A percentile compares a stretch with the other conserved stretches of the same genome.
These are phyloP conservation scores for Kuraishia capsulata DNA, from an alignment of 805 yeast species.

Conservation along the genomic window DNA sequence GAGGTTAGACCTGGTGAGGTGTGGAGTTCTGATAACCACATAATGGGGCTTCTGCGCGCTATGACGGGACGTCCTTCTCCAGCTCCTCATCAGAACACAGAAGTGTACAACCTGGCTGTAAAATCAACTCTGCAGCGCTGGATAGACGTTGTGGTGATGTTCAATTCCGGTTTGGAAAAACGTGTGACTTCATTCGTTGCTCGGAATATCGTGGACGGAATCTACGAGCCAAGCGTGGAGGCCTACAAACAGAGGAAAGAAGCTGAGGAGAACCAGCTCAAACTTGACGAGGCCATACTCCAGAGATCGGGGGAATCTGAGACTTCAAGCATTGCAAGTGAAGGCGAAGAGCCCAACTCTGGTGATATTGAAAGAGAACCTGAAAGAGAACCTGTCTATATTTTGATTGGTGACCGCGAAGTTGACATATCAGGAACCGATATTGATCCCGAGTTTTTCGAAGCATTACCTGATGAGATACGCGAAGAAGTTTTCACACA, in stretches of 20 bases:
- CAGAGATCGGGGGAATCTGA: constrained; percentile 18
- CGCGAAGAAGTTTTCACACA: constrained; percentile 86
- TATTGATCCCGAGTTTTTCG: constrained; percentile 83
- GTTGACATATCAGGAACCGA: constrained; percentile 87
- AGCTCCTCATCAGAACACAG: not conserved
- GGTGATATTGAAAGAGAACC: constrained; percentile 23
- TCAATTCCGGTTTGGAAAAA: constrained; percentile 32
- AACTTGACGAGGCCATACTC: constrained; percentile 17
- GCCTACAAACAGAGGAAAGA: constrained; percentile 16
- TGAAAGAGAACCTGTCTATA: constrained; percentile 47
- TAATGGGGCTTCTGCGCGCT: not conserved
- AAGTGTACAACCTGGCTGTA: constrained; percentile 1
- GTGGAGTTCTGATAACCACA: not conserved
- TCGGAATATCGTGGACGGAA: constrained; percentile 33
- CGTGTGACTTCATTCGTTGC: constrained; percentile 24
- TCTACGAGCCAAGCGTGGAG: constrained; percentile 40
- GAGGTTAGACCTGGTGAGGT: too few species aligned
- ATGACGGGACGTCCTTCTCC: not conserved
- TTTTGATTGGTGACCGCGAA: constrained; percentile 64
- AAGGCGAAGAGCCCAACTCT: constrained; percentile 25
- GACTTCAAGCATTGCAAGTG: constrained; percentile 16
- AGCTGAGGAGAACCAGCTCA: constrained; percentile 19
- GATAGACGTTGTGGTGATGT: constrained; percentile 47
- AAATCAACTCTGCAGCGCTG: constrained; percentile 58
- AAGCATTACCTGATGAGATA: constrained; percentile 88